Evolutionary conservation across 805 yeast genomes (phyloP), one percentile per base, ranked within the genome.

Genomic region (Metschnikowia cerradonensis): DNA sequence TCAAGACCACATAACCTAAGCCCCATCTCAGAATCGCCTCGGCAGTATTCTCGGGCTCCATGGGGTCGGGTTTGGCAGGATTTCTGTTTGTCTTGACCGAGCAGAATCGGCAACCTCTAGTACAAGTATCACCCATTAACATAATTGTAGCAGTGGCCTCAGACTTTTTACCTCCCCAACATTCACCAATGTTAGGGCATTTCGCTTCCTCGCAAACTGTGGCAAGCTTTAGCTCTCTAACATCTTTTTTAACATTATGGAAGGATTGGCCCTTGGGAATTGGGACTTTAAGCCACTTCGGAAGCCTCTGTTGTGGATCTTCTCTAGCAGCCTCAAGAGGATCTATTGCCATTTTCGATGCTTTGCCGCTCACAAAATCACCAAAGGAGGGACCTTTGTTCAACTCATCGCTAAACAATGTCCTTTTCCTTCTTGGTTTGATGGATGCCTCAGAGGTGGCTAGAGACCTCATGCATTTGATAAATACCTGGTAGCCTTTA

Each of bases 131-230:
- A 54, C 99, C 99, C 80, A 94, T 78, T 52, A 94, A 76, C 99
- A 94, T 94, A 60, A 94, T 94, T 1, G 99, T 94, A 5, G 96
- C 96, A 6, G 97, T 90, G 3, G 99, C 97, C 56, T 90, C 92
- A 6, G 92, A 82, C 67, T 91, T 86, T 61, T 84, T 82, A 31
- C 99, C 99, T 50, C 99, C 98, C 99, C 99, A 94, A 70, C 99
- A 94, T 67, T 94, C 99, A 47, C 98, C 97, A 55, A 94, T 94
- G 67, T 94, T 94, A n/a, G 99, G 99, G 71, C 99, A 94, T 64
- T 94, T 86, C 4, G 99, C 99, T 64, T 94, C 99, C 69, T 94
- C 98, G 71, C 99, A 94, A 31, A 94, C 99, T 0, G 99, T 94
- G 35, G 96, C 86, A 47, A 94, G 74, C 56, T 90, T 89, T 53